Evolutionary conservation across 2,329 filamentous ascomycete species (phyloP), one percentile per base, ranked within the genome.

Genomic region (Claviceps capensis): DNA sequence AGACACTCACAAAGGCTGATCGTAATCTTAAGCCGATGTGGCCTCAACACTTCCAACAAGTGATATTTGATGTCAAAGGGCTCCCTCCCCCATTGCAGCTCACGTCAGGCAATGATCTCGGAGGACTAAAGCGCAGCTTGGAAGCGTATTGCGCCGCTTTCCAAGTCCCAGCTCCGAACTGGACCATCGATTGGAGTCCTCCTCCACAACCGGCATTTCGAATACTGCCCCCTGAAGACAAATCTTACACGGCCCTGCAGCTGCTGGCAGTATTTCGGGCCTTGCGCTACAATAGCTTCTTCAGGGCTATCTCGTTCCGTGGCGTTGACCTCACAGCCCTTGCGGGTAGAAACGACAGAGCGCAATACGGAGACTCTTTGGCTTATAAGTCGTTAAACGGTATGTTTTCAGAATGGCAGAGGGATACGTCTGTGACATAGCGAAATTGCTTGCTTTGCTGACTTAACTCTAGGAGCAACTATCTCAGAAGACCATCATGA

Each of bases 221-320:
- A 8, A 65, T 81, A 17, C 64, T 79, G 5, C 70, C 74, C 13
- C 62, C 69, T 3, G 62, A 64, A 2, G 65, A 65, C 3, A 56
- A 60, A 2, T 59, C 59, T 5, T 80, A 81, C 58, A 70, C 70
- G 4, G 63, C 71, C 4, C 61, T 76, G 40, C 77, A 81, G 59
- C 65, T 81, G 3, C 62, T 81, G n/a, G 77, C 77, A 9, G 71
- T 79, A 1, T 71, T 80, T 57, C 72, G 76, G 4, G 75, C 77
- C 1, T 62, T 80, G 53, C 70, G 77, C 9, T 81, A 78, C 60
- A 81, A 81, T 51, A 77, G 76, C 56, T 80, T 75, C 57, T 80
- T 81, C 63, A 76, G 74, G 53, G 74, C 76, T 0, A 62, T 81
- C n/a, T 79, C 75, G 1, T 78, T 81, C 55, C 63, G 67, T 9